Evolutionary conservation across 1,284 basidiomycete genomes (phyloP).

Genomic region (Lentinula novae-zelandiae): DNA sequence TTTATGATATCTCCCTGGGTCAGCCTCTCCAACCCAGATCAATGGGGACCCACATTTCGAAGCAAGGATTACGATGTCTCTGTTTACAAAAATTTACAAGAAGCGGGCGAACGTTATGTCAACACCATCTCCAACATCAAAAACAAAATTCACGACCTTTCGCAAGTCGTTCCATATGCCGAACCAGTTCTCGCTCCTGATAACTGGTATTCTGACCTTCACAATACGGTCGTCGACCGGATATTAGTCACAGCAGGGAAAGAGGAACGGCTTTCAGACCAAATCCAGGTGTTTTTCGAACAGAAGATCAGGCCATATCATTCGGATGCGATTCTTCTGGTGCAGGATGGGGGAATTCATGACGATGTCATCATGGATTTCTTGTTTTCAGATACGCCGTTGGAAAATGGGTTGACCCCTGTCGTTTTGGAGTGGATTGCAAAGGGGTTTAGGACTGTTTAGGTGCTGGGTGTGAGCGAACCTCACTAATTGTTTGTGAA

Average conservation of each 20-base stretch:
- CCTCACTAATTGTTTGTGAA: too few relatives aligned
- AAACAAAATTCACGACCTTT: constrained; percentile 9
- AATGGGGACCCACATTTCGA: not conserved
- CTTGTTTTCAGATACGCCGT: constrained; percentile 12
- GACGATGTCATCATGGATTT: constrained; percentile 26
- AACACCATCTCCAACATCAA: constrained; percentile 16
- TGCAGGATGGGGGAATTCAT: constrained; percentile 27
- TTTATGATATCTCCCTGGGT: constrained; percentile 33
- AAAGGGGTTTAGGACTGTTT: constrained; percentile 8
- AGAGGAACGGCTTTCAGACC: constrained; percentile 22
- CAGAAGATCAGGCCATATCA: constrained; percentile 16
- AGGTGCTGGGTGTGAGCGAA: too few relatives aligned
- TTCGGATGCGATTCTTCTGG: constrained; percentile 13
- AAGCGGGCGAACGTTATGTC: constrained; percentile 19
- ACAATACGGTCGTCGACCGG: constrained; percentile 18
- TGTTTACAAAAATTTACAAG: constrained; percentile 3
- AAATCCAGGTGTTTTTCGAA: constrained; percentile 17
- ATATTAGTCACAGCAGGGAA: constrained; percentile 25
- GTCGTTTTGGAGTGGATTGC: constrained; percentile 19
- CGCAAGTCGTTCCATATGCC: constrained; percentile 18
- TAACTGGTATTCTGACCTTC: constrained; percentile 21
- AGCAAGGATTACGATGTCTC: constrained; percentile 19
- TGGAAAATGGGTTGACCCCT: constrained; percentile 13
- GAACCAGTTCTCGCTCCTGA: constrained; percentile 19
- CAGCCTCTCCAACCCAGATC: constrained; percentile 16